A percentile compares a stretch with the other conserved stretches of the same genome.
phyloP scores from a whole-genome alignment of 2,329 filamentous ascomycete genomes.

The Xylariaceae sp. region DNA sequence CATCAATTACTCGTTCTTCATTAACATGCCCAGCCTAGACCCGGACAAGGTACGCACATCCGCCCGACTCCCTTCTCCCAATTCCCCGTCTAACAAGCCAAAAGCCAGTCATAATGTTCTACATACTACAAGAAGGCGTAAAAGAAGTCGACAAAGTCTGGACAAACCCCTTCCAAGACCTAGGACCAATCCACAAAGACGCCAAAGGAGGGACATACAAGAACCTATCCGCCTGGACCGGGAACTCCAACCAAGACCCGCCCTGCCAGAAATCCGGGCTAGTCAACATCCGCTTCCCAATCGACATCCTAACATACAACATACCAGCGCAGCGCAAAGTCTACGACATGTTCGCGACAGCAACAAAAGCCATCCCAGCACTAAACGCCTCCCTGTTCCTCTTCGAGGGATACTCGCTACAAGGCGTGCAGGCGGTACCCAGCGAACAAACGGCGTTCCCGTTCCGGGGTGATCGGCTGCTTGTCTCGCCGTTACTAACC shows the following conservation, averaged over 20 bases:
- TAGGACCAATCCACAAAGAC: slow-evolving; percentile 14
- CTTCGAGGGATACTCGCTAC: slow-evolving; percentile 24
- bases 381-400: slow-evolving; percentile 30
- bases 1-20: slow-evolving; percentile 16
- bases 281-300: slow-evolving; percentile 24
- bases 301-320: slow-evolving; percentile 32
- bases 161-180: slow-evolving; percentile 18
- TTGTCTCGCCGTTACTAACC: slow-evolving; percentile 28
- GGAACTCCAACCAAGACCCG: not conserved
- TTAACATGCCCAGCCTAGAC: slow-evolving; percentile 18
- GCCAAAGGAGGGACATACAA: slow-evolving; percentile 9
- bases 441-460: slow-evolving; percentile 22
- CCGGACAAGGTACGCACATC: slow-evolving; percentile 17
- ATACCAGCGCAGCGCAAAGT: slow-evolving; percentile 34
- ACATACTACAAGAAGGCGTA: slow-evolving; percentile 23
- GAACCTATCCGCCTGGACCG: slow-evolving; percentile 18
- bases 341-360: slow-evolving; percentile 36
- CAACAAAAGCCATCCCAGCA: slow-evolving; percentile 29
- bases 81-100: slow-evolving; percentile 7
- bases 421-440: slow-evolving; percentile 22
- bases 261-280: slow-evolving; percentile 23
- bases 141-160: slow-evolving; percentile 16
- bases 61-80: not conserved
- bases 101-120: slow-evolving; percentile 23
- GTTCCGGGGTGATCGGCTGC: slow-evolving; percentile 14